Percentiles rank a stretch among this genome's conserved stretches.
phyloP scores from a whole-genome alignment of 805 yeast species.

The Candida qinlingensis region DNA sequence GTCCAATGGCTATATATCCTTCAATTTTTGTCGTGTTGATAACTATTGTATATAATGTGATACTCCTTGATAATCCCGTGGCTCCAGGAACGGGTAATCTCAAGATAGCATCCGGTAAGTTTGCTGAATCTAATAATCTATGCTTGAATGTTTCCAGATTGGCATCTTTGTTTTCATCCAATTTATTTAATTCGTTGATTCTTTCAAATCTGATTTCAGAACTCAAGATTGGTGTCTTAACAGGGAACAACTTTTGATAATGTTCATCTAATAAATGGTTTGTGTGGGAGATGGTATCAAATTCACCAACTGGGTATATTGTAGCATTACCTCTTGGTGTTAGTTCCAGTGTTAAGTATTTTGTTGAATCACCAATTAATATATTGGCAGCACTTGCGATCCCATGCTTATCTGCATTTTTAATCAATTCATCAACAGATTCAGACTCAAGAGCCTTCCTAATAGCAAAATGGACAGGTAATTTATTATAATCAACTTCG shows the following conservation, averaged over 20 bases:
- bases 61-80: conserved; percentile 14
- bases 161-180: conserved; percentile 14
- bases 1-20: conserved; percentile 9
- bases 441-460: conserved; percentile 28
- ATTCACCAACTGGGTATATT: conserved; percentile 9
- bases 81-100: conserved; percentile 11
- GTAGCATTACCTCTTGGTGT: conserved; percentile 18
- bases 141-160: conserved; percentile 14
- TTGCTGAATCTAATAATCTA: conserved; percentile 19
- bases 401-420: conserved; percentile 12
- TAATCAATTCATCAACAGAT: conserved; percentile 15
- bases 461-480: conserved; percentile 34
- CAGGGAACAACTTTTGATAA: conserved; percentile 5
- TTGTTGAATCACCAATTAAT: conserved; percentile 21
- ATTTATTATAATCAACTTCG: conserved; percentile 24
- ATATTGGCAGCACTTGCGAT: conserved; percentile 23
- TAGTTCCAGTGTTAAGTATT: conserved; percentile 18
- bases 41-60: conserved; percentile 19
- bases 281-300: conserved; percentile 21
- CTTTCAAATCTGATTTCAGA: conserved; percentile 14
- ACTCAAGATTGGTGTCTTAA: conserved; percentile 12
- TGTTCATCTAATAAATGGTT: conserved; percentile 19
- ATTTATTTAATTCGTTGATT: background rate
- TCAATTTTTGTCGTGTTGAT: conserved; percentile 10
- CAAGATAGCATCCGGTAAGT: conserved; percentile 19